Conservation (phyloP, 257 asterid genomes). For the Catharanthus roseus region DNA sequence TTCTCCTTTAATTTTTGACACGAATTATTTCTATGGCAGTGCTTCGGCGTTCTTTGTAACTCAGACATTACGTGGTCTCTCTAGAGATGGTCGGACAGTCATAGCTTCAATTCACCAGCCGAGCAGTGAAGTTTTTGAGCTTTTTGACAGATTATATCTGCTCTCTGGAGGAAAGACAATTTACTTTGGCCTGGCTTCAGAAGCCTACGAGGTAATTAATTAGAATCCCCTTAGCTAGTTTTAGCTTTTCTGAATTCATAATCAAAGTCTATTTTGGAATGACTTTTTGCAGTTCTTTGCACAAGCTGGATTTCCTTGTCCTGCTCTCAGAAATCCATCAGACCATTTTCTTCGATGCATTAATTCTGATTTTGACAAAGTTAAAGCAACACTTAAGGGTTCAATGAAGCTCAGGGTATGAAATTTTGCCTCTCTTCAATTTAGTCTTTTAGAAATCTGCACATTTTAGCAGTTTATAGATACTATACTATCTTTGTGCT, state of each 20-base stretch:
- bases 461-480: background rate
- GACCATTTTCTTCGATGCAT: slow-evolving; percentile 94
- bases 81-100: slow-evolving; percentile 91
- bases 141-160: slow-evolving; percentile 72
- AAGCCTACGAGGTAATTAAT: slow-evolving; percentile 74
- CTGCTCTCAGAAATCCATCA: slow-evolving; percentile 83
- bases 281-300: slow-evolving; percentile 67
- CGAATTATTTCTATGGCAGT: slow-evolving; percentile 29
- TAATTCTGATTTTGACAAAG: slow-evolving; percentile 92
- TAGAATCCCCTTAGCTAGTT: too few relatives aligned
- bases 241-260: too few relatives aligned
- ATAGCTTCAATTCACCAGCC: slow-evolving; percentile 98
- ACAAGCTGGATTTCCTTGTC: slow-evolving; percentile 96
- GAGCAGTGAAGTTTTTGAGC: slow-evolving; percentile 96
- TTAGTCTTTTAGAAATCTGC: background rate
- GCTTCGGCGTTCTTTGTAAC: slow-evolving; percentile 98
- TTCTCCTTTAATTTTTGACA: background rate
- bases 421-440: background rate
- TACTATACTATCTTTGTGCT: background rate
- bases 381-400: slow-evolving; percentile 97
- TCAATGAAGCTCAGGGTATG: slow-evolving; percentile 89
- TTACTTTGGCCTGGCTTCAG: slow-evolving; percentile 89
- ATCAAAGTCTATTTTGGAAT: background rate
- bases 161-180: slow-evolving; percentile 89
- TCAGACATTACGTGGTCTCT: slow-evolving; percentile 74